phyloP scores from a whole-genome alignment of 169 alveolate species.

The Plasmodium gaboni region DNA sequence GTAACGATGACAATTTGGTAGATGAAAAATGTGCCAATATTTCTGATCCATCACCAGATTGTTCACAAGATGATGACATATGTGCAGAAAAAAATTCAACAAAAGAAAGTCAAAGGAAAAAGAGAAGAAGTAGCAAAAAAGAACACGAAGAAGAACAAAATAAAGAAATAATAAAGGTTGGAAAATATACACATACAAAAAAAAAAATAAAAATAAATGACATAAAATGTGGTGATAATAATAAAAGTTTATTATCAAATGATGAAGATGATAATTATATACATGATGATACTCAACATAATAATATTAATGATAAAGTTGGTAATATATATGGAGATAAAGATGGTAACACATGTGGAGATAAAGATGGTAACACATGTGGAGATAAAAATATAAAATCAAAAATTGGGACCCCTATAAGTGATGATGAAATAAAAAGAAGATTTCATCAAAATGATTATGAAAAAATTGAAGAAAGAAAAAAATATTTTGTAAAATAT shows the following conservation, averaged over 20 bases:
- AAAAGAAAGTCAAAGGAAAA: background rate
- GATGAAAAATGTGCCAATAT: too few relatives aligned
- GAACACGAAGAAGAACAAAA: background rate
- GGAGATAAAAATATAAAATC: background rate
- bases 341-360: background rate
- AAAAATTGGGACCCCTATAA: background rate
- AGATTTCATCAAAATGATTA: slow-evolving; percentile 50
- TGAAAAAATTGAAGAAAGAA: slow-evolving; percentile 69
- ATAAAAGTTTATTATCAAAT: background rate
- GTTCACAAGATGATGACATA: too few relatives aligned
- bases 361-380: background rate
- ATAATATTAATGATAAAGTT: background rate
- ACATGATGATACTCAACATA: too few relatives aligned
- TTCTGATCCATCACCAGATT: too few relatives aligned
- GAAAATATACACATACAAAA: background rate
- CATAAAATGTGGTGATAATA: background rate
- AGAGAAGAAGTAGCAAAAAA: background rate
- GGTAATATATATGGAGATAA: background rate
- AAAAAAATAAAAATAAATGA: background rate
- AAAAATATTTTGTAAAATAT: slow-evolving; percentile 64
- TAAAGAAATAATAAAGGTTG: background rate
- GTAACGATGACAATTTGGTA: too few relatives aligned
- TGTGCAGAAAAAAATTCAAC: background rate
- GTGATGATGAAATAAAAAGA: slow-evolving; percentile 44
- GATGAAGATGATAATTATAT: background rate